These are phyloP conservation scores for Pseudogymnoascus sp. DNA, from an alignment of 2,329 filamentous ascomycete species.

Conservation along the genomic window DNA sequence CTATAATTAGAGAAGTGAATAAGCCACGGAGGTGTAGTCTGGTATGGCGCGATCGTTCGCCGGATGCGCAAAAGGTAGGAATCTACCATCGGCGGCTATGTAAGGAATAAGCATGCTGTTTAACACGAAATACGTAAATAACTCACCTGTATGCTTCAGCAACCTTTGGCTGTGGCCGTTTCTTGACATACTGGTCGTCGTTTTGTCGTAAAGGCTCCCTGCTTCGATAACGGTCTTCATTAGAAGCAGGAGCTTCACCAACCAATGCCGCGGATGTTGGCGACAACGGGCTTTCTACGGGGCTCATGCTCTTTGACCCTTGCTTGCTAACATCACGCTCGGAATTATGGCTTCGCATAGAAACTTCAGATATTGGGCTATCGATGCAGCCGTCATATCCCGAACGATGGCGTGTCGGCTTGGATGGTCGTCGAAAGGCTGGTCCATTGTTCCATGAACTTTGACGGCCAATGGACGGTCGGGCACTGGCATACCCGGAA, in stretches of 20 bases:
- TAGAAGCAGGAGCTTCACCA: conserved; percentile 19
- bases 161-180: conserved; percentile 35
- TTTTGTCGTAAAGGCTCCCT: conserved; percentile 28
- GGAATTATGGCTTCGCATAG: neutral
- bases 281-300: conserved; percentile 19
- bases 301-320: neutral
- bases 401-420: neutral
- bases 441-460: neutral
- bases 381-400: neutral
- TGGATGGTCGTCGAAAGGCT: neutral
- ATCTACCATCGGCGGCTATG: conserved; percentile 36
- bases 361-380: conserved; percentile 7
- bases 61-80: neutral
- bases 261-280: conserved; percentile 28
- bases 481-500: conserved; percentile 27
- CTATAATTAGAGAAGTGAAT: neutral
- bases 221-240: conserved; percentile 16
- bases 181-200: conserved; percentile 28
- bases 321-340: neutral
- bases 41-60: neutral
- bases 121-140: conserved; percentile 7
- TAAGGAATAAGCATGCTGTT: neutral
- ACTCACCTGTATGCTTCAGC: conserved; percentile 36
- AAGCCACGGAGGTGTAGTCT: neutral
- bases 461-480: conserved; percentile 25